These are phyloP conservation scores for Phytophthora sansomeana DNA, from an alignment of 352 stramenopile species.

Conservation along the genomic window DNA sequence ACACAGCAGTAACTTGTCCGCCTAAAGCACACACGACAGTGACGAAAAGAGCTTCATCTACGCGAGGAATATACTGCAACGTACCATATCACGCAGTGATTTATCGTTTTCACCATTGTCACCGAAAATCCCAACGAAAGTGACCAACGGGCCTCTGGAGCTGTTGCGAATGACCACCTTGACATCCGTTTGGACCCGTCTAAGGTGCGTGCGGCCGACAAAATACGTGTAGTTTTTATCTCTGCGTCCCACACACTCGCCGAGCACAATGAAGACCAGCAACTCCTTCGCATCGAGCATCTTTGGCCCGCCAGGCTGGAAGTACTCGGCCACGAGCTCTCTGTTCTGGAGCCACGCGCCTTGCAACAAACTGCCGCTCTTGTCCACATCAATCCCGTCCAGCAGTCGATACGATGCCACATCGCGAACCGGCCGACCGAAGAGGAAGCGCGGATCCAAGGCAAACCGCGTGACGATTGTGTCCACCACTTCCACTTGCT, in stretches of 20 bases:
- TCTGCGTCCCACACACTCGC: slow-evolving; percentile 28
- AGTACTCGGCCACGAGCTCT: slow-evolving; percentile 31
- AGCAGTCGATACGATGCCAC: slow-evolving; percentile 20
- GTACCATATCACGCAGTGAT: slow-evolving; percentile 20
- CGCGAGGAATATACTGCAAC: background rate
- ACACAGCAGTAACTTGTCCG: slow-evolving; percentile 27
- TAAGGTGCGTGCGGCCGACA: slow-evolving; percentile 11
- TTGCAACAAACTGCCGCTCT: slow-evolving; percentile 25
- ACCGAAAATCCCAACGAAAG: slow-evolving; percentile 35
- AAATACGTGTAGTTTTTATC: slow-evolving; percentile 30
- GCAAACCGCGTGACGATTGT: slow-evolving; percentile 33
- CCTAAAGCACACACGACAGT: slow-evolving; percentile 8
- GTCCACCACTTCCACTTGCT: slow-evolving; percentile 45
- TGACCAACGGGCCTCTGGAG: slow-evolving; percentile 15
- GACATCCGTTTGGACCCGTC: slow-evolving; percentile 5
- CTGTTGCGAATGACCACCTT: slow-evolving; percentile 39
- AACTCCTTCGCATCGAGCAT: slow-evolving; percentile 26
- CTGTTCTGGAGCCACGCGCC: slow-evolving; percentile 35
- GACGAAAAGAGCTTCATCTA: background rate
- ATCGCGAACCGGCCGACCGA: slow-evolving; percentile 36
- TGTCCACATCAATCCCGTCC: slow-evolving; percentile 23
- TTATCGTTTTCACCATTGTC: slow-evolving; percentile 14
- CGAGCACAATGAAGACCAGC: slow-evolving; percentile 27
- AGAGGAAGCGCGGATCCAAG: slow-evolving; percentile 35
- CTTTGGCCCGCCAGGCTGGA: slow-evolving; percentile 3